These are phyloP conservation scores for Albatrellus ellisii DNA, from an alignment of 768 basidiomycete genomes.

Conservation along the genomic window DNA sequence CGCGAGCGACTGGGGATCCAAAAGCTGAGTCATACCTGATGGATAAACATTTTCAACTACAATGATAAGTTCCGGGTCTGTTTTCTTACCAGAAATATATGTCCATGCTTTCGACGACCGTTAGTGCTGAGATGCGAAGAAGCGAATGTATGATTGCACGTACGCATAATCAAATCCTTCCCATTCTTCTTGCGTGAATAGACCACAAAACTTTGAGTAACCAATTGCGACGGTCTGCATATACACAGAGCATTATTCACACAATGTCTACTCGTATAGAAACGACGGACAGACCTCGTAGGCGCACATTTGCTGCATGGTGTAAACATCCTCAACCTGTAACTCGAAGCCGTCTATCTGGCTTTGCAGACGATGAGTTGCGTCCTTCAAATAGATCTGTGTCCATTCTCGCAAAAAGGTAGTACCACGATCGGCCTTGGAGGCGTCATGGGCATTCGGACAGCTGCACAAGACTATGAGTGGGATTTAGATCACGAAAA, in stretches of 20 bases:
- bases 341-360: conserved; percentile 51
- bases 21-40: conserved; percentile 59
- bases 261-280: neutral
- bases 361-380: conserved; percentile 43
- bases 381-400: conserved; percentile 53
- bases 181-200: conserved; percentile 91
- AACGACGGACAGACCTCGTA: conserved; percentile 48
- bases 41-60: neutral
- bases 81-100: conserved; percentile 46
- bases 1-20: conserved; percentile 68
- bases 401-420: conserved; percentile 58
- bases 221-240: conserved; percentile 87
- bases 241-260: neutral
- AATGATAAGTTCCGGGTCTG: neutral
- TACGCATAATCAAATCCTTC: conserved; percentile 83
- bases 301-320: conserved; percentile 72
- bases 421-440: conserved; percentile 43
- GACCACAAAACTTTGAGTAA: conserved; percentile 81
- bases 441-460: conserved; percentile 36
- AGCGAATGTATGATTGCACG: conserved; percentile 14
- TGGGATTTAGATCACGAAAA: neutral
- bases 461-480: conserved; percentile 27
- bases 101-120: conserved; percentile 35
- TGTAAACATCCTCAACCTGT: conserved; percentile 55
- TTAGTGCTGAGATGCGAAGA: conserved; percentile 29